Base-by-base conservation (phyloP, 2,329 filamentous ascomycete species). In the Metarhizium guizhouense region DNA sequence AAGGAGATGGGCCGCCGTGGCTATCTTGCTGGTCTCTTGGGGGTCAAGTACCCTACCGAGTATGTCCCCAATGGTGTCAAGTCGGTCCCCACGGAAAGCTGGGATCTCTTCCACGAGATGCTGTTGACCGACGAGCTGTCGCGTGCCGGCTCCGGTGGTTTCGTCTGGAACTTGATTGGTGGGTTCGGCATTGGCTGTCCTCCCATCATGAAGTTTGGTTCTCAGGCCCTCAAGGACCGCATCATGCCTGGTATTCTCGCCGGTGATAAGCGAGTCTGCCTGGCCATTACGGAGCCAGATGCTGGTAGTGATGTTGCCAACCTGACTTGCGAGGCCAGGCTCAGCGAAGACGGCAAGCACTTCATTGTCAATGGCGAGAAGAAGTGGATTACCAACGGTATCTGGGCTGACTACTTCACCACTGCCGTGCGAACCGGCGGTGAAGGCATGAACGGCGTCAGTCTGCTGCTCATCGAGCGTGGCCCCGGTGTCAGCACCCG, bases 281-380 rank as follows among this genome's bases (percentile, higher is more conserved):
- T 99, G 59, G 94, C 94, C 64, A 96, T 99, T 65, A 99, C 94
- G 0, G 94, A 99, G 75, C 94, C 88, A 58, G 93, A 97, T 74
- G 94, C 92, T 13, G 94, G 94, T 48, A 90, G 85, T 62, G 94
- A 99, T 69, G 94, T 99, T 10, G 94, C 94, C 57, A 97, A 96
- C 74, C 71, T 99, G 62, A 94, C 86, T 14, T 97, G 93, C 72
- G 92, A 97, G 78, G 94, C 94, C 30, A 96, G 96, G 79, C 81
- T 97, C 56, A 89, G 83, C 60, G 88, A 94, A 64, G 94, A 99
- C 66, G 94, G 94, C 67, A 97, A 97, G 79, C 90, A 97, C 76
- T 99, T 95, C 75, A 97, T 97, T 63, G 94, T 99, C 74, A 99
- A 97, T 68, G 94, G 94, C 55, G 93, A 96, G 83, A 97, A 99